Evolutionary conservation across 2,329 filamentous ascomycete species (phyloP), one percentile per base, ranked within the genome.

Genomic region (Westerdykella ornata): DNA sequence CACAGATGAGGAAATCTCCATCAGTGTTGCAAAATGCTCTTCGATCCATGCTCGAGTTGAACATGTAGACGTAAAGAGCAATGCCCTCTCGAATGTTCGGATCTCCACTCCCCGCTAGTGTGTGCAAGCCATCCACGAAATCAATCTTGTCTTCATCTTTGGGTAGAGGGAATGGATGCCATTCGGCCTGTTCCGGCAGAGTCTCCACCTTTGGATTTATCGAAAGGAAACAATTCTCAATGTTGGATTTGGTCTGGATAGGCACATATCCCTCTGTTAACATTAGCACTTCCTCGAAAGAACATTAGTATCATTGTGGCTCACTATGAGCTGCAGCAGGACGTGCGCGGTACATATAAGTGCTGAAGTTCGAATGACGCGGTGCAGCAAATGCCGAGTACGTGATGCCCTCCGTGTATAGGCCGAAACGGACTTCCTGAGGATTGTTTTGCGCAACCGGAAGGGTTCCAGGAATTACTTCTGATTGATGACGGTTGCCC

Each of bases 71-170:
- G 49, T 75, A 72, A 1, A 72, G 58, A 3, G 72, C 72, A 16
- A 75, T 56, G 5, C 73, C 73, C 41, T 75, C 71, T 41, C 65
- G 62, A 19, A 72, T 61, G n/a, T 70, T 75, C 4, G 73, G 68
- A 32, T 76, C 72, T 7, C 73, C 73, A 18, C 69, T 69, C 4
- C 73, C 73, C 16, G 64, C 70, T 7, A 76, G 57, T 2, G 73
- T 74, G 51, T 72, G 70, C 11, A 76, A 57, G 5, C 73, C 72
- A 43, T 72, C 59, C 9, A 69, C 55, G 46, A 75, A 75, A 38
- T 74, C 71, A 15, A 72, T 62, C 33, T 66, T 60, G 29, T 66
- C 61, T 17, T 60, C 55, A 7, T 59, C 59, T 20, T 55, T 54
- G 1, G 62, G 63, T 3, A 66, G 48, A 5, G 60, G 53, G 35